Conservation (phyloP, 192 early-diverging fungal genomes). For the Coemansia sp. region DNA sequence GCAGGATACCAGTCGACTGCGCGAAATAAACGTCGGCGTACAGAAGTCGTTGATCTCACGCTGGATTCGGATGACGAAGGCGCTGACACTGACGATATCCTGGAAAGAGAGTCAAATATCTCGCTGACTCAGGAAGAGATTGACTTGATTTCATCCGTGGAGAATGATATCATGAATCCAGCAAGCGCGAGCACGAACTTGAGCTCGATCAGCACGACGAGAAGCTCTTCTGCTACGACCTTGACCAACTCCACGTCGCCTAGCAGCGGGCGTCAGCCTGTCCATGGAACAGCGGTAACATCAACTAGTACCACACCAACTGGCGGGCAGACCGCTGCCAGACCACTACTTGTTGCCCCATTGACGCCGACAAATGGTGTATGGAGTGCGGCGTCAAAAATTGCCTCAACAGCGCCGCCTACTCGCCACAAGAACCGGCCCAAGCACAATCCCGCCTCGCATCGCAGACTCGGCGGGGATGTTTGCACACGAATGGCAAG, state of each 20-base stretch:
- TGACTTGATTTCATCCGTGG: constrained; percentile 25
- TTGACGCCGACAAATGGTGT: background rate
- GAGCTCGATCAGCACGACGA: background rate
- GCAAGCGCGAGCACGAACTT: background rate
- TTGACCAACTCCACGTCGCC: background rate
- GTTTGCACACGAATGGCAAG: background rate
- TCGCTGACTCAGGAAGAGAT: constrained; percentile 47
- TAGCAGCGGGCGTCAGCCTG: background rate
- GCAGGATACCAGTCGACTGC: background rate
- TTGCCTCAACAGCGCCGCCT: background rate
- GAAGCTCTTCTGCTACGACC: background rate
- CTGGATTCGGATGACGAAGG: constrained; percentile 46
- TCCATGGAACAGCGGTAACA: background rate
- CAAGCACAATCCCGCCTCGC: background rate
- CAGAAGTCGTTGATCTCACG: constrained; percentile 69
- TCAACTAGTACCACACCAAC: background rate
- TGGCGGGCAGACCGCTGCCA: background rate
- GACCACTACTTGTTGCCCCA: background rate
- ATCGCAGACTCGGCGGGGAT: background rate
- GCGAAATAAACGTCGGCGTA: constrained; percentile 49
- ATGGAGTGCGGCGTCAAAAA: background rate
- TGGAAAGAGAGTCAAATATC: background rate
- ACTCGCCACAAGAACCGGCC: background rate
- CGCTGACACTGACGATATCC: constrained; percentile 6
- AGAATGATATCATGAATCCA: background rate